Evolutionary conservation across 2,329 filamentous ascomycete genomes (phyloP).

Genomic region (Botrytis cinerea): DNA sequence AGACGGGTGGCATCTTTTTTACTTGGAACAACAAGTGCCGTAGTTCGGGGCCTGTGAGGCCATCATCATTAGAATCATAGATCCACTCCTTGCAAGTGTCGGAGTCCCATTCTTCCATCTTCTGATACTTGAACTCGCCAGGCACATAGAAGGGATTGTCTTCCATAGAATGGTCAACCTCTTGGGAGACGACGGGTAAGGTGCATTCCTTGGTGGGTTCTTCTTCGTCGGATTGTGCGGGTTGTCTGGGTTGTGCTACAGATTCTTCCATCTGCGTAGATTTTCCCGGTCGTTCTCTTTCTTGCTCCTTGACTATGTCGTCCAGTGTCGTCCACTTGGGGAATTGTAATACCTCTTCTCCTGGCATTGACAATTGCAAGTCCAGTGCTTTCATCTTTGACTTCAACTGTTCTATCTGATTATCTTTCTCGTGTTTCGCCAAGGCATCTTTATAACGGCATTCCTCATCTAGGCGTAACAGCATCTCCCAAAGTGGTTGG

Average conservation of each 20-base stretch:
- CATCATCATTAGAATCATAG: background rate
- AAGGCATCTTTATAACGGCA: background rate
- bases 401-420: background rate
- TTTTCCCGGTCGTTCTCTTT: too few species aligned
- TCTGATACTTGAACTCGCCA: background rate
- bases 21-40: background rate
- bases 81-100: constrained; percentile 8
- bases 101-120: background rate
- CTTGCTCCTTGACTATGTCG: background rate
- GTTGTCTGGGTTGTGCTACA: background rate
- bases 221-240: background rate
- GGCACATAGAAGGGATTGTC: background rate
- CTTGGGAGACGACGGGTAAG: background rate
- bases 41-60: background rate
- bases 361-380: background rate
- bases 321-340: background rate
- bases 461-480: accelerated
- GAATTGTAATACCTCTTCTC: background rate
- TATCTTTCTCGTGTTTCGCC: background rate
- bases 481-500: background rate
- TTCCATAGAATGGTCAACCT: background rate
- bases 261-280: too few species aligned
- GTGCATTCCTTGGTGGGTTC: background rate
- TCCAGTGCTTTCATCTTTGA: too few species aligned
- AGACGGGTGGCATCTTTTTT: background rate